A percentile compares a stretch with the other conserved stretches of the same genome.
Evolutionary conservation across 75 land plant genomes (phyloP).

Genomic region (Pinus albicaulis): DNA sequence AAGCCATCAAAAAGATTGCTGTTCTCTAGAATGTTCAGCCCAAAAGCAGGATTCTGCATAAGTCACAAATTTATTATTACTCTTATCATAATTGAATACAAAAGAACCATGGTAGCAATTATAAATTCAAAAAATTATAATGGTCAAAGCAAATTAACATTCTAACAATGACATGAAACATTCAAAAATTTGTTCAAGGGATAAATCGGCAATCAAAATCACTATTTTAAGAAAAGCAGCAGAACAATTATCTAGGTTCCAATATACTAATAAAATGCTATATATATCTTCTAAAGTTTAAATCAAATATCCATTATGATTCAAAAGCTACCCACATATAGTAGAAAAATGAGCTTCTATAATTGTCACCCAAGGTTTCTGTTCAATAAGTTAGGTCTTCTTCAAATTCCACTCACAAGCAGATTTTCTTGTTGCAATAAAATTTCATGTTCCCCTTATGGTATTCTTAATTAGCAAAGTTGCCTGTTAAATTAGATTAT

Average conservation of each 20-base stretch:
- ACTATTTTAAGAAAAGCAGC: not conserved
- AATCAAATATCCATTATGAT: not conserved
- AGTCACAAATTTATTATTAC: not conserved
- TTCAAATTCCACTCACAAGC: no score
- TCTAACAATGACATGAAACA: not conserved
- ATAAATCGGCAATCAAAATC: not conserved
- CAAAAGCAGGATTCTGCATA: slow-evolving; percentile 64
- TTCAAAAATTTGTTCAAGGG: not conserved
- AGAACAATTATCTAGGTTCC: not conserved
- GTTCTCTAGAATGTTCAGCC: slow-evolving; percentile 77
- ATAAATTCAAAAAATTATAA: not conserved
- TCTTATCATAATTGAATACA: not conserved
- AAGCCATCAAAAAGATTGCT: slow-evolving; percentile 51
- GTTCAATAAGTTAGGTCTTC: no score
- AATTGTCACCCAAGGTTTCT: no score
- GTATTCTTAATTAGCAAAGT: no score
- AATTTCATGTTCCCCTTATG: not conserved
- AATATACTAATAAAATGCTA: not conserved
- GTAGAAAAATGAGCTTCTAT: not conserved
- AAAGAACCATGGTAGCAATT: not conserved
- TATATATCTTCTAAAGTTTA: not conserved
- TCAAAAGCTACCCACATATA: not conserved
- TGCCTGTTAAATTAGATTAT: no score
- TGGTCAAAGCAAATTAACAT: slow-evolving; percentile 1
- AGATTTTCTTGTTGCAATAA: not conserved